Evolutionary conservation across 1,139 yeast genomes (phyloP), one percentile per base, ranked within the genome.

Genomic region (Yamadazyma sp.): DNA sequence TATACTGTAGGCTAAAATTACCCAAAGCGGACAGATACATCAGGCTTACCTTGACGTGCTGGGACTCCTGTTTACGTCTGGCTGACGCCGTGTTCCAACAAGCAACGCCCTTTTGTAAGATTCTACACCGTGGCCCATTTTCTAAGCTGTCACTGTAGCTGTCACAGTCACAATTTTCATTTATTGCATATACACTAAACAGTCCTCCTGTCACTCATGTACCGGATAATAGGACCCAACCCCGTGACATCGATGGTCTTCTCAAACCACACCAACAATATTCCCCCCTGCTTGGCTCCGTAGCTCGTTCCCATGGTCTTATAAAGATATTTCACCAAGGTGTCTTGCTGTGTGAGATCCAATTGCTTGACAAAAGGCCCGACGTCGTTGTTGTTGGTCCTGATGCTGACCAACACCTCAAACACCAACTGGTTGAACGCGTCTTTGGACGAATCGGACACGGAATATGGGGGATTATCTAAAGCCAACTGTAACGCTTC

Each of bases 231-330:
- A 30, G 96, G 86, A 9, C 96, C 96, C 57, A 86, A 81, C 13
- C 97, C 97, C 11, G 90, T 79, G 31, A 78, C 65, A 46, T 85
- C 95, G 29, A 87, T 82, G 18, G 94, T 78, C 63, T 88, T 89
- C 53, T 92, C 97, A 57, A 85, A 88, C 98, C 98, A 94, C 28
- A 82, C 76, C 54, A 94, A 77, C 52, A 94, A 63, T 39, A 83
- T 72, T 33, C 96, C 96, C 15, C 97, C 96, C 51, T 85, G 89
- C 51, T 86, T 86, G 48, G 89, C 88, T 4, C 94, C 88, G 50
- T 80, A 80, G 21, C 80, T 73, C 8, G 83, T 68, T 29, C 81
- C 70, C 95, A 94, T 88, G 32, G 88, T 89, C 54, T 83, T 85
- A 64, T 90, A 94, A 44, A 92, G 69, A 60, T 86, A 87, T 61